Evolutionary conservation across 2,329 filamentous ascomycete species (phyloP).

Genomic region (Calonectria naviculata): DNA sequence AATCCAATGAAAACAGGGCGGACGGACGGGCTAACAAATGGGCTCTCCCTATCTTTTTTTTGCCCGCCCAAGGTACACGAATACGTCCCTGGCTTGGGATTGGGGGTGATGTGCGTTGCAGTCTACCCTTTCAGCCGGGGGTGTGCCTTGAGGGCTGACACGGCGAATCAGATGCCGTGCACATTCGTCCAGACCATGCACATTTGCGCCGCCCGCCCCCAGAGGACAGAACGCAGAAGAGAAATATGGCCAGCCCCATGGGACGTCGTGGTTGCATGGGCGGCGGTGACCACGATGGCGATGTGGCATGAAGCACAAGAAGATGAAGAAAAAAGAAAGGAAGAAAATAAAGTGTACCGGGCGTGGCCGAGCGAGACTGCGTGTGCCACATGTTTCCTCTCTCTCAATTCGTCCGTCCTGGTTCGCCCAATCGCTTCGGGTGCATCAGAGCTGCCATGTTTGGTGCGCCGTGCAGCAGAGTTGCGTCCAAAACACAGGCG

Average conservation of each 20-base stretch:
- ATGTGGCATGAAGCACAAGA: not conserved
- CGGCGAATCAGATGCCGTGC: not conserved
- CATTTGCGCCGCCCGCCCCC: not conserved
- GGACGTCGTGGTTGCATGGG: not conserved
- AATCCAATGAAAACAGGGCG: slow-evolving; percentile 10
- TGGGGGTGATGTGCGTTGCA: not conserved
- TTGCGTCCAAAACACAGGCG: not conserved
- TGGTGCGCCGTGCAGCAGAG: not conserved
- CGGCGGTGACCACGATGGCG: not conserved
- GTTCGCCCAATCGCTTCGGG: not conserved
- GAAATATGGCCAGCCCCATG: not conserved
- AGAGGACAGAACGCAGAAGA: not conserved
- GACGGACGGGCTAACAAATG: not conserved
- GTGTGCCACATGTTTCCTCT: not conserved
- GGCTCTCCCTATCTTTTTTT: not conserved
- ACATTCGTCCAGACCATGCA: not conserved
- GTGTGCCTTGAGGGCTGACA: not conserved
- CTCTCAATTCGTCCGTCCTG: not conserved
- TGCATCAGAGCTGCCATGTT: not conserved
- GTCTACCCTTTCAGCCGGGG: not conserved
- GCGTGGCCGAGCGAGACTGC: not conserved
- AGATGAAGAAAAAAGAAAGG: not conserved
- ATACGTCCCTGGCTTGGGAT: not conserved
- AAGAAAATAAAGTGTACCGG: slow-evolving; percentile 2
- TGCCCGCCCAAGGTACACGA: not conserved